A percentile compares a stretch with the other conserved stretches of the same genome.
Conservation (phyloP, 768 basidiomycete species). For the Rhizopogon vinicolor region DNA sequence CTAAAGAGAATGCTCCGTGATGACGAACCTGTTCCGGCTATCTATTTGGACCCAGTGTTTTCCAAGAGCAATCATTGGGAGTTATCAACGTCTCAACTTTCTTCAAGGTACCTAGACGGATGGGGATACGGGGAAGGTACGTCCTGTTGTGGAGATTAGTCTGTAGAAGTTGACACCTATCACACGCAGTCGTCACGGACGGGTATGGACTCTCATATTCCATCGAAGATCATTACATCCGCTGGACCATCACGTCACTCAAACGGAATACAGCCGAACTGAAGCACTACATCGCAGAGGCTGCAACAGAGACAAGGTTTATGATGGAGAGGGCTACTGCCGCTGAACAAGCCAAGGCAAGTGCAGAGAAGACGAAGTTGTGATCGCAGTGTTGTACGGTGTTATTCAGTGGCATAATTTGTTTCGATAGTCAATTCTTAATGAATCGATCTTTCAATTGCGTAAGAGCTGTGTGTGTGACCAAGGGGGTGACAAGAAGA, state of each 20-base stretch:
- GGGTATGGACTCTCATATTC: slow-evolving; percentile 92
- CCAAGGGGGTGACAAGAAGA: not conserved
- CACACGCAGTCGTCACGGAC: slow-evolving; percentile 70
- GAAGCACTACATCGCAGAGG: slow-evolving; percentile 71
- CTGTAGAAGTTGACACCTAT: not conserved
- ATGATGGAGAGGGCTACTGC: slow-evolving; percentile 70
- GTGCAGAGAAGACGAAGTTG: slow-evolving; percentile 29
- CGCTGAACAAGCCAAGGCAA: slow-evolving; percentile 31
- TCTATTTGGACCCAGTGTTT: slow-evolving; percentile 75
- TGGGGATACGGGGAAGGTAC: slow-evolving; percentile 97
- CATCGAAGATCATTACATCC: slow-evolving; percentile 78
- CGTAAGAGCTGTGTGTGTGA: not conserved
- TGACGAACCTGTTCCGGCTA: slow-evolving; percentile 66
- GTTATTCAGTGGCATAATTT: slow-evolving; percentile 2
- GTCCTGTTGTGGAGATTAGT: slow-evolving; percentile 13
- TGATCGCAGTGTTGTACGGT: slow-evolving; percentile 3
- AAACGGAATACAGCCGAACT: slow-evolving; percentile 50
- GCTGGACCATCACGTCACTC: slow-evolving; percentile 86
- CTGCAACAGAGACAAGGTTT: slow-evolving; percentile 68
- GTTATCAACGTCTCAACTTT: slow-evolving; percentile 85
- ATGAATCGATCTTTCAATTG: not conserved
- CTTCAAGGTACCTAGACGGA: slow-evolving; percentile 77
- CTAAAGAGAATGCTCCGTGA: slow-evolving; percentile 75
- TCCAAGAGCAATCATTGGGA: slow-evolving; percentile 83
- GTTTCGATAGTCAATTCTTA: not conserved